Conservation (phyloP, 306 rosid species). For the Acacia acuminata region DNA sequence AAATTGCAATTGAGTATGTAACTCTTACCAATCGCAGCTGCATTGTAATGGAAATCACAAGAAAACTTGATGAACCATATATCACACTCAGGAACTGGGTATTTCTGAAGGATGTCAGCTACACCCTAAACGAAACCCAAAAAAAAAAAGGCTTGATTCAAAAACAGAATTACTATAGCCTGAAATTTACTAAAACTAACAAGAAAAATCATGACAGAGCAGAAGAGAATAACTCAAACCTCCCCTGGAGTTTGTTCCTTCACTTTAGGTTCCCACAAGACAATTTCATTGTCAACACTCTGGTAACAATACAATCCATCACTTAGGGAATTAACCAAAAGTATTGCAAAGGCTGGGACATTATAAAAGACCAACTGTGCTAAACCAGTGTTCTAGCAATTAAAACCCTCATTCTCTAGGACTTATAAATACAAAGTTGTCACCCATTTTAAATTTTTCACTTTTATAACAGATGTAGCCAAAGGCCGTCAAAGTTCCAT, state of each 20-base stretch:
- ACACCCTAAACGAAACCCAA: constrained; percentile 53
- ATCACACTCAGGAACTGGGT: constrained; percentile 95
- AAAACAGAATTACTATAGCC: constrained; percentile 4
- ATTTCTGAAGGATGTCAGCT: constrained; percentile 90
- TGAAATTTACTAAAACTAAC: constrained; percentile 5
- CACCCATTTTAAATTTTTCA: neutral
- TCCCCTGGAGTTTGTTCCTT: constrained; percentile 97
- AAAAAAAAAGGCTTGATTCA: neutral
- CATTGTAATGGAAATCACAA: constrained; percentile 79
- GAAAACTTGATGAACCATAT: constrained; percentile 99
- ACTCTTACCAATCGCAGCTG: constrained; percentile 75
- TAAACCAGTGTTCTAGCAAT: neutral
- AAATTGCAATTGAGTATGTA: neutral
- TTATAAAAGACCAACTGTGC: neutral
- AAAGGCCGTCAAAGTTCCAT: constrained; percentile 7
- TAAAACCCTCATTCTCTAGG: neutral
- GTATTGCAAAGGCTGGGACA: constrained; percentile 1
- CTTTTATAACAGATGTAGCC: neutral
- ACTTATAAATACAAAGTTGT: neutral
- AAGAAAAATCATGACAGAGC: constrained; percentile 6
- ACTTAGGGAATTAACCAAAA: constrained; percentile 21
- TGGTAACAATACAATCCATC: constrained; percentile 37
- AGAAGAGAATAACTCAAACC: constrained; percentile 48
- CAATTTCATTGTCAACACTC: constrained; percentile 96
- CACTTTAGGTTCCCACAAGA: constrained; percentile 94